A percentile compares a stretch with the other conserved stretches of the same genome.
These are phyloP conservation scores for Rhynchosporium graminicola DNA, from an alignment of 2,329 filamentous ascomycete species.

Conservation along the genomic window DNA sequence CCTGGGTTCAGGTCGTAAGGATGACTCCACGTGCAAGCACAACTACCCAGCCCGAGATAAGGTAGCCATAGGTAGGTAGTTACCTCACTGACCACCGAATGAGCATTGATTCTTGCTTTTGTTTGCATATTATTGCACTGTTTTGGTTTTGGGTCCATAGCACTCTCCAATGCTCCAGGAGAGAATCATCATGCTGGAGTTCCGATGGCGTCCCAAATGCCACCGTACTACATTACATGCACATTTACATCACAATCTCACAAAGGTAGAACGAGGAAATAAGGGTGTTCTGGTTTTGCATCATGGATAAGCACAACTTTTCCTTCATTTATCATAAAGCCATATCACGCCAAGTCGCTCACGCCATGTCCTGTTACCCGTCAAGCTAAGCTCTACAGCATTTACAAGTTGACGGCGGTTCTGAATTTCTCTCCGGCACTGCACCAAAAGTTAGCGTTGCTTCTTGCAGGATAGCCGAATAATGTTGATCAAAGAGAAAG, in stretches of 20 bases:
- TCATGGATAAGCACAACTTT: constrained; percentile 26
- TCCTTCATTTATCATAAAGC: constrained; percentile 26
- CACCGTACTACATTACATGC: not conserved
- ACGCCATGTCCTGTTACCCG: constrained; percentile 19
- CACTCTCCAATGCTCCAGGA: not conserved
- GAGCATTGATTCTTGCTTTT: not conserved
- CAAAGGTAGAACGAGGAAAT: not conserved
- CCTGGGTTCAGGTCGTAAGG: constrained; percentile 5
- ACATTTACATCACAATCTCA: not conserved
- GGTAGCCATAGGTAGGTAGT: no score
- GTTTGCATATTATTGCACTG: not conserved
- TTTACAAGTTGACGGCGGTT: constrained; percentile 82
- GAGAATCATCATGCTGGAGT: no score
- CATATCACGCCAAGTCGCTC: constrained; percentile 15
- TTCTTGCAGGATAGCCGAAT: not conserved
- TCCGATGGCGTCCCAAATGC: no score
- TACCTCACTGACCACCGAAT: not conserved
- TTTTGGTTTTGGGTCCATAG: not conserved
- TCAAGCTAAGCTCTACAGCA: constrained; percentile 13
- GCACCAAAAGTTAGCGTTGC: not conserved
- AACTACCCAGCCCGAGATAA: not conserved
- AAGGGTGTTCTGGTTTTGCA: no score
- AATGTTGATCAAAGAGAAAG: not conserved
- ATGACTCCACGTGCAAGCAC: constrained; percentile 11
- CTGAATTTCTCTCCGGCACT: constrained; percentile 86